Evolutionary conservation across 78 protist species (phyloP), one percentile per base, ranked within the genome.

Genomic region (Salpingoeca rosetta): DNA sequence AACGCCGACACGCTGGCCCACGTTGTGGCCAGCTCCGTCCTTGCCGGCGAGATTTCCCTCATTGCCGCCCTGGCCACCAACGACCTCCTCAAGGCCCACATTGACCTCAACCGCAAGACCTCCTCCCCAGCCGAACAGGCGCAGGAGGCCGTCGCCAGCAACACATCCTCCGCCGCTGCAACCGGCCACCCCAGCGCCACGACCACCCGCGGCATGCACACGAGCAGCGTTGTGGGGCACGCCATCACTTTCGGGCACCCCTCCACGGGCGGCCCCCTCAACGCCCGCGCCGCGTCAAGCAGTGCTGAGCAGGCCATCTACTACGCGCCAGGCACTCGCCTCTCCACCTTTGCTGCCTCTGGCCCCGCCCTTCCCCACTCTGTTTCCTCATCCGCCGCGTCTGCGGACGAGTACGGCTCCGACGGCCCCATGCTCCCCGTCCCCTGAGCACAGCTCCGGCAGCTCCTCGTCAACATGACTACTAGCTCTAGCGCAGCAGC

Each of bases 31-130:
- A 89, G 93, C 45, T 43, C 96, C 72, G 98, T 96, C 26, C 37
- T 97, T 84, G 96, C 98, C 25, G 98, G 98, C 39, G 99, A 97
- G 88, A 89, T 97, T 37, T 90, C 95, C 24, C 89, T 97, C 43
- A 85, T 97, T 85, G 1, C 94, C 31, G 97, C 98, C 36, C 88
- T 97, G 36, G 92, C 97, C 1, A 92, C 92, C 10, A 94, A 92
- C 36, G 90, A 89, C 44, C 84, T 96, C 7, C 88, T 95, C 74
- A 3, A 40, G 56, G 77, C 92, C 7, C 98, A 96, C 86, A 88
- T 96, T 84, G 80, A 80, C 44, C 91, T 83, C 43, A 96, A 96
- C 78, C 90, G 98, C 57, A 81, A 73, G 77, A 17, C 65, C 7
- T 17, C 65, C 65, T 22, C 65, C 17, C 65, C 65, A 51, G 65